Conservation (phyloP, 805 yeast species). For the Candida manassasensis region DNA sequence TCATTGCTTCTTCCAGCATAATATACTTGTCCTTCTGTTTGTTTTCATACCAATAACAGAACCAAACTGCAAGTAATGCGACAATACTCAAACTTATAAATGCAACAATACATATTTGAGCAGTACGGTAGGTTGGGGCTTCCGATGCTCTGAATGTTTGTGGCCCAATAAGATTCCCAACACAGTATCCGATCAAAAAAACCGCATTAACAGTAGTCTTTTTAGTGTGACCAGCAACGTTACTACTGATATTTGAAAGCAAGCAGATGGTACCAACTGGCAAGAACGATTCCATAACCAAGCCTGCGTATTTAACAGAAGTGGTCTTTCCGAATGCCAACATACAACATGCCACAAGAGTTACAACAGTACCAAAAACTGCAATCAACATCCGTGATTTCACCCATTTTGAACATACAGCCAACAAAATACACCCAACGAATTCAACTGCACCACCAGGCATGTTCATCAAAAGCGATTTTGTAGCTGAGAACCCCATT, state of each 20-base stretch:
- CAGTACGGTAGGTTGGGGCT: conserved; percentile 42
- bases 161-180: conserved; percentile 54
- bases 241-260: conserved; percentile 38
- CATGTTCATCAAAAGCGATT: conserved; percentile 41
- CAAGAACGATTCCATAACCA: conserved; percentile 27
- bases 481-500: conserved; percentile 21
- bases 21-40: conserved; percentile 27
- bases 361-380: conserved; percentile 18
- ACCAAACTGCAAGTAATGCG: conserved; percentile 21
- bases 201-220: conserved; percentile 44
- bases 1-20: conserved; percentile 8
- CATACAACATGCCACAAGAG: conserved; percentile 28
- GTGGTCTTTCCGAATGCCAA: conserved; percentile 38
- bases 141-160: conserved; percentile 42
- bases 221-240: conserved; percentile 56
- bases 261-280: conserved; percentile 26
- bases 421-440: conserved; percentile 31
- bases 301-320: conserved; percentile 17
- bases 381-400: conserved; percentile 26
- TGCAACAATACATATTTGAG: conserved; percentile 37
- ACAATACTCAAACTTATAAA: conserved; percentile 24
- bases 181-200: conserved; percentile 45
- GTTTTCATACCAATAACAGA: conserved; percentile 31
- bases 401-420: conserved; percentile 19
- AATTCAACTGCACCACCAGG: conserved; percentile 47